phyloP scores from a whole-genome alignment of 306 rosid species.

The Cajanus cajan region DNA sequence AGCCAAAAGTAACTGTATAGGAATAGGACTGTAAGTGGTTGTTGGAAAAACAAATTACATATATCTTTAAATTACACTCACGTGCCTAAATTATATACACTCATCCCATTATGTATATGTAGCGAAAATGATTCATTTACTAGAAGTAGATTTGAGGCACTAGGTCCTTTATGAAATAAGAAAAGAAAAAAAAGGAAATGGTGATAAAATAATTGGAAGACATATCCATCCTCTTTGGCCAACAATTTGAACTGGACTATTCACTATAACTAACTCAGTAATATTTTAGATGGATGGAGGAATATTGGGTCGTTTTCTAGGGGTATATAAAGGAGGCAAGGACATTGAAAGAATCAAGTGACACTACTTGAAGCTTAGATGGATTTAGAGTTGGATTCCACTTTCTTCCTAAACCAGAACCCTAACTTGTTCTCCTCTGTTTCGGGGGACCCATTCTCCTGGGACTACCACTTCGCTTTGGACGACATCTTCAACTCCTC shows the following conservation, averaged over 20 bases:
- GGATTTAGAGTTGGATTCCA: conserved; percentile 42
- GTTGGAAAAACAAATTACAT: no score
- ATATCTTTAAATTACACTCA: conserved; percentile 43
- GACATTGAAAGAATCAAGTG: no score
- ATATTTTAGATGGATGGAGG: no score
- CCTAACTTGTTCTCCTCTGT: conserved; percentile 8
- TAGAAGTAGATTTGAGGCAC: not conserved
- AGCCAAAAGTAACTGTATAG: not conserved
- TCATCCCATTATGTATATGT: not conserved
- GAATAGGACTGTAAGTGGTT: no score
- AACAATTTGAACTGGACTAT: conserved; percentile 4
- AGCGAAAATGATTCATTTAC: not conserved
- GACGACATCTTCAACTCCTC: not conserved
- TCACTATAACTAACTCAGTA: not conserved
- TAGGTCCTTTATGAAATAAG: no score
- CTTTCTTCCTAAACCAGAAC: conserved; percentile 19
- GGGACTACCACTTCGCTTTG: conserved; percentile 23
- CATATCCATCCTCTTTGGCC: conserved; percentile 44
- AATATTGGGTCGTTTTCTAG: not conserved
- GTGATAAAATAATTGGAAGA: conserved; percentile 10
- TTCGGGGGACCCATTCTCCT: not conserved
- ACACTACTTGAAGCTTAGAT: no score
- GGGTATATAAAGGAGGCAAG: conserved; percentile 19
- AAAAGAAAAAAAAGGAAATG: not conserved
- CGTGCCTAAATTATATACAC: conserved; percentile 20